These are phyloP conservation scores for Diatrype stigma DNA, from an alignment of 2,329 filamentous ascomycete genomes.

Conservation along the genomic window DNA sequence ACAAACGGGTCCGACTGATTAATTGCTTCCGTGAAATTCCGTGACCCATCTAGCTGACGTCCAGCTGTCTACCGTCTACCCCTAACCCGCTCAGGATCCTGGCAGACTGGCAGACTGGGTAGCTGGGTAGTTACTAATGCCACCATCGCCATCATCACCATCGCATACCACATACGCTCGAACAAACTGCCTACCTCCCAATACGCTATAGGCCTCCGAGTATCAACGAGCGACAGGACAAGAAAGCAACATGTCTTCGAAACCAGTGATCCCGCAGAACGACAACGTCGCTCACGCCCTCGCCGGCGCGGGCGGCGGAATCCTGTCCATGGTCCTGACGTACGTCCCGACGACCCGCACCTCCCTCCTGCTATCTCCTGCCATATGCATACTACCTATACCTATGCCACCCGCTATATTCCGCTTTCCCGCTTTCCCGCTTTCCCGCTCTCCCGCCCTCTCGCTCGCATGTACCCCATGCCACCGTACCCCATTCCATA, in stretches of 20 bases:
- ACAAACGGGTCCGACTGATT: too few relatives aligned
- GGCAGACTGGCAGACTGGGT: too few relatives aligned
- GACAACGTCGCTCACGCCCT: slow-evolving; percentile 97
- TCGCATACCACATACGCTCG: not conserved
- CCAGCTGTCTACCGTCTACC: too few relatives aligned
- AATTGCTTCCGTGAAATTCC: too few relatives aligned
- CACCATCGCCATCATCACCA: not conserved
- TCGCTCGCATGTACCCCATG: not conserved
- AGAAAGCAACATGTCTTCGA: slow-evolving; percentile 34
- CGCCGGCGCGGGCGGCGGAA: slow-evolving; percentile 86
- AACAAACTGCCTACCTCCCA: not conserved
- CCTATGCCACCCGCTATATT: too few relatives aligned
- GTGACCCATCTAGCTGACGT: too few relatives aligned
- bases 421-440: too few relatives aligned
- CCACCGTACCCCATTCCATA: too few relatives aligned
- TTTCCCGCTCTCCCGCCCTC: not conserved
- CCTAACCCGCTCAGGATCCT: too few relatives aligned
- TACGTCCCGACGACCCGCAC: slow-evolving; percentile 34
- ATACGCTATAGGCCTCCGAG: not conserved
- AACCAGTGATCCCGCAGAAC: slow-evolving; percentile 72
- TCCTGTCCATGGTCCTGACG: slow-evolving; percentile 94
- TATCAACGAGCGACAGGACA: not conserved
- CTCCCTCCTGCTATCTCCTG: slow-evolving; percentile 1
- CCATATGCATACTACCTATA: not conserved
- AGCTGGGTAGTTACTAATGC: too few relatives aligned